Evolutionary conservation across 2,329 filamentous ascomycete genomes (phyloP).

Genomic region (Arthroderma sp.): DNA sequence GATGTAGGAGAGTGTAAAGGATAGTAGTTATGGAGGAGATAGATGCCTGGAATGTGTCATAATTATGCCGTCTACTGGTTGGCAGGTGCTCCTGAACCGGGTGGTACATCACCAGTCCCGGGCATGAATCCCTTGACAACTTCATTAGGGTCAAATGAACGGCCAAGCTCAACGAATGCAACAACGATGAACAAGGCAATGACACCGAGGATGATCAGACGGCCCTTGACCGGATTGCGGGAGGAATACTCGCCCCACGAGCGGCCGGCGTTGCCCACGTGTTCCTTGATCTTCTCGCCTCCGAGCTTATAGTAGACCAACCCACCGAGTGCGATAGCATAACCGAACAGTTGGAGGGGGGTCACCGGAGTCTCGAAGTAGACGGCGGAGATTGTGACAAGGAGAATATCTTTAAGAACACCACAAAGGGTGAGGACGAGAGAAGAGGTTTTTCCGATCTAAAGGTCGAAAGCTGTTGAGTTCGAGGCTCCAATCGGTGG

Average conservation of each 20-base stretch:
- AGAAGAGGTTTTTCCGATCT: conserved; percentile 82
- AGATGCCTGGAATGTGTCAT: too few relatives aligned
- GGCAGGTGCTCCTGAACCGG: too few relatives aligned
- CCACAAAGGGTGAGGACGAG: conserved; percentile 75
- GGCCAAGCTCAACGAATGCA: conserved; percentile 7
- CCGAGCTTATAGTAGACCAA: conserved; percentile 58
- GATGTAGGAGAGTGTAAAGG: too few relatives aligned
- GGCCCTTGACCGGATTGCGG: conserved; percentile 62
- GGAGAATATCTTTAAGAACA: conserved; percentile 77
- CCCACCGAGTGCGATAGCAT: conserved; percentile 55
- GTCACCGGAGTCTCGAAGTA: conserved; percentile 65
- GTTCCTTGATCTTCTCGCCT: conserved; percentile 69
- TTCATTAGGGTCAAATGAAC: conserved; percentile 5
- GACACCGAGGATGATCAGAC: conserved; percentile 47
- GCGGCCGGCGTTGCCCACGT: conserved; percentile 56
- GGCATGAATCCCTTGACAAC: conserved; percentile 4
- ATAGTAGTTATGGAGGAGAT: too few relatives aligned
- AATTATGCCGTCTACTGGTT: too few relatives aligned
- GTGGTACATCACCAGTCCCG: too few relatives aligned
- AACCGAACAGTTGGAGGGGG: conserved; percentile 60
- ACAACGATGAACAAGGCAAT: conserved; percentile 6
- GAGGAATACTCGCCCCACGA: conserved; percentile 79
- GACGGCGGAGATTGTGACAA: conserved; percentile 62
- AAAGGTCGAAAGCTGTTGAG: conserved; percentile 8
- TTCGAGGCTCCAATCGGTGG: background rate